phyloP scores from a whole-genome alignment of 495 filamentous ascomycete genomes.

The Penicillium crystallinum region DNA sequence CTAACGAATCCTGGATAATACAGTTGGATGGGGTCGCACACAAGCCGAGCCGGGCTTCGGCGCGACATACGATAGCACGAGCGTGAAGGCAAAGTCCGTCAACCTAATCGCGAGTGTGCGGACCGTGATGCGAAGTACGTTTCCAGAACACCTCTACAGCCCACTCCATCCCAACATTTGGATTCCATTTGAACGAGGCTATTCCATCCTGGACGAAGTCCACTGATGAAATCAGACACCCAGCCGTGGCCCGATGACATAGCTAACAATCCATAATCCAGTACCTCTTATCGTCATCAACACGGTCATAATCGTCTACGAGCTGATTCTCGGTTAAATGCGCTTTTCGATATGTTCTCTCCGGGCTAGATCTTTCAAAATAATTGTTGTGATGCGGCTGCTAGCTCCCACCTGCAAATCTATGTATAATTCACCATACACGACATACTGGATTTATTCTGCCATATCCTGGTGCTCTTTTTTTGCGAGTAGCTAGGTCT shows the following conservation, averaged over 20 bases:
- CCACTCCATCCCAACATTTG: not conserved
- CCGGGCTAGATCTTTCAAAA: not conserved
- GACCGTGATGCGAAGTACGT: slow-evolving; percentile 92
- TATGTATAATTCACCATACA: too few species aligned
- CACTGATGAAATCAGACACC: not conserved
- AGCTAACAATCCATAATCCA: slow-evolving; percentile 30
- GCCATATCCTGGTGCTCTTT: too few species aligned
- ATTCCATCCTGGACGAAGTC: not conserved
- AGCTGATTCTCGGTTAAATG: slow-evolving; percentile 76
- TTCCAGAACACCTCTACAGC: not conserved
- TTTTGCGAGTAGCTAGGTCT: too few species aligned
- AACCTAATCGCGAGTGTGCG: slow-evolving; percentile 87
- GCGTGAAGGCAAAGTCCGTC: slow-evolving; percentile 80
- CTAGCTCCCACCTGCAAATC: not conserved
- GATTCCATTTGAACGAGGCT: not conserved
- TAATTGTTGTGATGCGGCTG: not conserved
- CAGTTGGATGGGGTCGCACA: slow-evolving; percentile 76
- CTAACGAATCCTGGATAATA: slow-evolving; percentile 3
- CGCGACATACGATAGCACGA: slow-evolving; percentile 60
- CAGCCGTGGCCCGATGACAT: not conserved
- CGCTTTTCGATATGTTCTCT: not conserved
- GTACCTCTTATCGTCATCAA: slow-evolving; percentile 95
- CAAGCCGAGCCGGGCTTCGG: slow-evolving; percentile 71
- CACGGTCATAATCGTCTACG: slow-evolving; percentile 82
- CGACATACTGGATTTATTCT: too few species aligned